Percentiles rank a stretch among this genome's conserved stretches.
These are phyloP conservation scores for Populus davidiana DNA, from an alignment of 345 rosid genomes.

Conservation along the genomic window DNA sequence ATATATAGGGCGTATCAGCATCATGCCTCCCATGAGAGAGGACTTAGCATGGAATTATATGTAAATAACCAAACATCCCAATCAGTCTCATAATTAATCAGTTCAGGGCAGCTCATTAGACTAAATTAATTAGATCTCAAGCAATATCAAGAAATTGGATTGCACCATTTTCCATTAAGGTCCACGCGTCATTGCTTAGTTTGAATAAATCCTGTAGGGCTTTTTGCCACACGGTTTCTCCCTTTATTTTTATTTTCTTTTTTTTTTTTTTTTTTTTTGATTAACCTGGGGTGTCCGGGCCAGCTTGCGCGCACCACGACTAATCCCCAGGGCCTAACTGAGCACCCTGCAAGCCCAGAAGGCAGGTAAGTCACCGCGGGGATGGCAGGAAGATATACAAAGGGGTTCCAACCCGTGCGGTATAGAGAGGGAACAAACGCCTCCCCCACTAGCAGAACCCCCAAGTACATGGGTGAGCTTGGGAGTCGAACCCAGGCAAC, in stretches of 20 bases:
- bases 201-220: neutral
- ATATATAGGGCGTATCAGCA: neutral
- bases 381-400: too few relatives aligned
- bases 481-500: too few relatives aligned
- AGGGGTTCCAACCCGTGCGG: too few relatives aligned
- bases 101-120: neutral
- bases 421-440: too few relatives aligned
- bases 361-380: too few relatives aligned
- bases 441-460: too few relatives aligned
- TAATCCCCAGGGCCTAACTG: too few relatives aligned
- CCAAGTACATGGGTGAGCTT: too few relatives aligned
- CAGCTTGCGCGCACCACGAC: too few relatives aligned
- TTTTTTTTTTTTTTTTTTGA: too few relatives aligned
- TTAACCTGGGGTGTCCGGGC: too few relatives aligned
- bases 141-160: neutral
- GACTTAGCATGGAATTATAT: neutral
- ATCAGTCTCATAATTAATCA: neutral
- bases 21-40: neutral
- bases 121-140: neutral
- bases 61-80: neutral
- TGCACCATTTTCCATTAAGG: slow-evolving; percentile 1
- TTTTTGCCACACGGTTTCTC: slow-evolving; percentile 11
- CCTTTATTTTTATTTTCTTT: neutral
- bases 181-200: slow-evolving; percentile 13
- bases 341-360: too few relatives aligned